Conservation (phyloP, 2,329 filamentous ascomycete genomes). For the Pseudogymnoascus sp. region DNA sequence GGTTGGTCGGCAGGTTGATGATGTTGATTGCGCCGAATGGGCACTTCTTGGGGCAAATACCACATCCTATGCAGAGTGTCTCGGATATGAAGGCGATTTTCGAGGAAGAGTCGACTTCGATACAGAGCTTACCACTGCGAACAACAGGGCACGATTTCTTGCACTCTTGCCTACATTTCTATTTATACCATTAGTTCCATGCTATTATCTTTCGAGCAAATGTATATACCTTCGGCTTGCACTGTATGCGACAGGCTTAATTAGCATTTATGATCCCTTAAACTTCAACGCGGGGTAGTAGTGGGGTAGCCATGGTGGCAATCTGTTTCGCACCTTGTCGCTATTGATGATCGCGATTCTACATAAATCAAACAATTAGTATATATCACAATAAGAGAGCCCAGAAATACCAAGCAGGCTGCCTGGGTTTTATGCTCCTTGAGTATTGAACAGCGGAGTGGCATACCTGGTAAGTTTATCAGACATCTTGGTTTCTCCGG, state of each 20-base stretch:
- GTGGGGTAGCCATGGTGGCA: constrained; percentile 35
- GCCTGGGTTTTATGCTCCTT: background rate
- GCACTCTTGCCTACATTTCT: constrained; percentile 99
- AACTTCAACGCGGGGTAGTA: constrained; percentile 22
- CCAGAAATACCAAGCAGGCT: constrained; percentile 1
- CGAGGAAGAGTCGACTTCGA: constrained; percentile 81
- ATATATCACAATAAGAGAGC: background rate
- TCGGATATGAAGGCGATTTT: constrained; percentile 98
- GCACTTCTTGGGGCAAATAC: constrained; percentile 99
- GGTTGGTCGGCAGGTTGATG: constrained; percentile 99
- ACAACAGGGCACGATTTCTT: constrained; percentile 98
- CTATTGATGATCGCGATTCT: constrained; percentile 98
- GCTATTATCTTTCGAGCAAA: background rate
- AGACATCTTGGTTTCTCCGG: constrained; percentile 51
- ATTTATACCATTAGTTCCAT: constrained; percentile 29
- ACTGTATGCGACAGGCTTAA: constrained; percentile 46
- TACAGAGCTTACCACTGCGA: constrained; percentile 93
- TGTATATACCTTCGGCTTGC: constrained; percentile 70
- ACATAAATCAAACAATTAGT: constrained; percentile 16
- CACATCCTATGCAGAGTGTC: constrained; percentile 91
- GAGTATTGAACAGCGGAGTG: background rate
- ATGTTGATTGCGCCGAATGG: constrained; percentile 98
- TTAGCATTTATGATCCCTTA: constrained; percentile 29
- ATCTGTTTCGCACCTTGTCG: constrained; percentile 69
- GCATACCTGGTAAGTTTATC: constrained; percentile 91